Evolutionary conservation across 1,139 yeast genomes (phyloP), one percentile per base, ranked within the genome.

Genomic region (Yamadazyma friedrichii): DNA sequence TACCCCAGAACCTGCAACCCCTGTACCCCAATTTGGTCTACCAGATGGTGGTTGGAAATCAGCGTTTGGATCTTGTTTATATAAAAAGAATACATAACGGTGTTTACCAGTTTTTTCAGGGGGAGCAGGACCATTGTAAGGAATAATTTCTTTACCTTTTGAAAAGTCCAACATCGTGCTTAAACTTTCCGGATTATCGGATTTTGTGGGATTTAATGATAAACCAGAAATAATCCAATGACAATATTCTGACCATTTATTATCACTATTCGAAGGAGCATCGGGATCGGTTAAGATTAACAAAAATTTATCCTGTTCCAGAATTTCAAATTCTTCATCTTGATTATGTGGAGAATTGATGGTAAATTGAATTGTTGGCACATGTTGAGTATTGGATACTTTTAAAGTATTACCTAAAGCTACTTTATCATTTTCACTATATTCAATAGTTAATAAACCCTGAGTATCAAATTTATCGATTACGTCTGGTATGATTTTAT

Each of bases 271-370:
- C 3, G 91, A 78, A 13, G 97, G 97, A 8, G 96, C 97, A 67
- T 89, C 97, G 1, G 97, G 97, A 60, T 89, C 96, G 3, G 96
- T 89, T 51, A 89, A 54, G 2, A 86, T 86, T 50, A 89, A 65
- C 3, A 93, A 81, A 63, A 84, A 88, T 39, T 70, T 65, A 49
- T 82, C 88, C n/a, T 65, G 59, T 16, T 64, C 57, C 15, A 66
- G 55, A 36, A 77, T 70, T 36, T 64, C 68, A 55, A 70, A 64
- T 38, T 61, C 70, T 41, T 56, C 64, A 40, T 64, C 67, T 26
- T 45, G 44, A 49, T 59, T 61, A 49, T 62, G 46, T 51, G 72
- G 62, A 20, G 78, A 66, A 48, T 79, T 78, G 46, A 82, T 67
- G 5, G 91, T 80, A 61, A 86, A 80, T 55, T 84, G 85, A 44